Evolutionary conservation across 2,329 filamentous ascomycete genomes (phyloP).

Genomic region (Trichophyton rubrum): DNA sequence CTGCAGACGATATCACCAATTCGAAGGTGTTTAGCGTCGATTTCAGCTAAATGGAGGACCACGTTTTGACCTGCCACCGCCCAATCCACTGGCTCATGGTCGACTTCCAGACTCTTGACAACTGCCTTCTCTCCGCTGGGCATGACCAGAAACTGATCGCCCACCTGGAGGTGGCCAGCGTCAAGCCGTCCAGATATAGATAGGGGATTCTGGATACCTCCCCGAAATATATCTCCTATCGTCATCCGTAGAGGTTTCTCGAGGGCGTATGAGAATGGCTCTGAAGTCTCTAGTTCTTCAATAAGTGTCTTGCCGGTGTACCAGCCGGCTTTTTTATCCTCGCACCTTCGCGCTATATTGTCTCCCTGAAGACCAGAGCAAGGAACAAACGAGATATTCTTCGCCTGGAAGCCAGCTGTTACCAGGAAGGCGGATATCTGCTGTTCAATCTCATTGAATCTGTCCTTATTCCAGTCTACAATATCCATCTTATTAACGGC

Average conservation of each 20-base stretch:
- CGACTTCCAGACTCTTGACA: constrained; percentile 69
- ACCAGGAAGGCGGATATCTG: constrained; percentile 74
- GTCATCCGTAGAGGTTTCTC: constrained; percentile 74
- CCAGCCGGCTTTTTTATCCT: constrained; percentile 52
- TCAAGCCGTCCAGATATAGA: constrained; percentile 81
- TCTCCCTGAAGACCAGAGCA: constrained; percentile 81
- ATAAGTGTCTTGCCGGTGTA: constrained; percentile 69
- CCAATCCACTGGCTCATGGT: constrained; percentile 65
- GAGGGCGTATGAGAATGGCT: constrained; percentile 57
- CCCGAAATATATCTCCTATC: constrained; percentile 74
- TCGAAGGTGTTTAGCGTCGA: constrained; percentile 70
- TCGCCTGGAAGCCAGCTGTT: constrained; percentile 66
- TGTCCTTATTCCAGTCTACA: constrained; percentile 65
- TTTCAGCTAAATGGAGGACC: constrained; percentile 68
- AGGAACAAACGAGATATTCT: constrained; percentile 75
- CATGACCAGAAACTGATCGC: constrained; percentile 66
- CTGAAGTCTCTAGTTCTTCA: constrained; percentile 71
- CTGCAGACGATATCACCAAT: constrained; percentile 80
- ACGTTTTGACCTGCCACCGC: constrained; percentile 85
- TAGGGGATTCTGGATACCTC: constrained; percentile 64
- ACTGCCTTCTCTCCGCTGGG: constrained; percentile 70
- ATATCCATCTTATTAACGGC: constrained; percentile 93
- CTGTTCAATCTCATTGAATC: constrained; percentile 73
- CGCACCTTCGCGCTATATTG: constrained; percentile 52
- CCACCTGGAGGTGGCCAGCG: constrained; percentile 68